These are phyloP conservation scores for Ustilago curta DNA, from an alignment of 1,284 basidiomycete genomes.

Conservation along the genomic window DNA sequence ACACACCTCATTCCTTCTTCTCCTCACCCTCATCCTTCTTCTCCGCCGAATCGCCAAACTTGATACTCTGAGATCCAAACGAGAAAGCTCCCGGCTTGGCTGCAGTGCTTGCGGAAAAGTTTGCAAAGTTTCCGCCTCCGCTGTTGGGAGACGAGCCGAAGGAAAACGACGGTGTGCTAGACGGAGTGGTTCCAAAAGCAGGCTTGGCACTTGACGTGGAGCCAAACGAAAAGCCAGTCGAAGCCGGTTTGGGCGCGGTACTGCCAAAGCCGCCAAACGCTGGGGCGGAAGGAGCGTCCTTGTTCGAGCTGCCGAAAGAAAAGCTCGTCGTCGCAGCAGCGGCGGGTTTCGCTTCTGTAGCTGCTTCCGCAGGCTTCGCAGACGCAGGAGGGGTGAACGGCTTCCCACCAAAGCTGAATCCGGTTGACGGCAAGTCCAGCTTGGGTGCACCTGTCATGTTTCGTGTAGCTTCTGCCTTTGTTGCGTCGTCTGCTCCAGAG, in stretches of 20 bases:
- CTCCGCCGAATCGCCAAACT: conserved; percentile 32
- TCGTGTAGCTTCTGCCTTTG: conserved; percentile 36
- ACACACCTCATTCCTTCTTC: conserved; percentile 9
- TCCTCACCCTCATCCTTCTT: conserved; percentile 5
- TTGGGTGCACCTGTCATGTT: conserved; percentile 42
- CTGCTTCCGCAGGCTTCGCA: conserved; percentile 12
- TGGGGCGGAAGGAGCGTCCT: not conserved
- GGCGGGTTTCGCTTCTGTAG: not conserved
- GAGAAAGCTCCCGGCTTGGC: conserved; percentile 41
- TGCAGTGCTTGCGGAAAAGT: conserved; percentile 21
- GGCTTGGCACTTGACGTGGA: not conserved
- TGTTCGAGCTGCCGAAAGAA: conserved; percentile 10
- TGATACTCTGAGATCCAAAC: conserved; percentile 31
- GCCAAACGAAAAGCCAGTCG: conserved; percentile 1
- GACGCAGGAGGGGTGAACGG: conserved; percentile 22
- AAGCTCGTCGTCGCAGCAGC: not conserved
- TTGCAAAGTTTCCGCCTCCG: conserved; percentile 31
- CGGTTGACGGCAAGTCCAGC: conserved; percentile 18
- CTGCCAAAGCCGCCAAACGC: conserved; percentile 23
- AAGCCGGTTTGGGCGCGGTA: not conserved
- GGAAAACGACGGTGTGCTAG: conserved; percentile 18
- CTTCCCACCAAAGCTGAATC: conserved; percentile 45
- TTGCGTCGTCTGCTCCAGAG: conserved; percentile 20
- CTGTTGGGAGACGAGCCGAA: conserved; percentile 19
- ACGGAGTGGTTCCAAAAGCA: conserved; percentile 2